Percentiles rank a stretch among this genome's conserved stretches.
phyloP scores from a whole-genome alignment of 306 rosid species.

The Abrus pulchellus region DNA sequence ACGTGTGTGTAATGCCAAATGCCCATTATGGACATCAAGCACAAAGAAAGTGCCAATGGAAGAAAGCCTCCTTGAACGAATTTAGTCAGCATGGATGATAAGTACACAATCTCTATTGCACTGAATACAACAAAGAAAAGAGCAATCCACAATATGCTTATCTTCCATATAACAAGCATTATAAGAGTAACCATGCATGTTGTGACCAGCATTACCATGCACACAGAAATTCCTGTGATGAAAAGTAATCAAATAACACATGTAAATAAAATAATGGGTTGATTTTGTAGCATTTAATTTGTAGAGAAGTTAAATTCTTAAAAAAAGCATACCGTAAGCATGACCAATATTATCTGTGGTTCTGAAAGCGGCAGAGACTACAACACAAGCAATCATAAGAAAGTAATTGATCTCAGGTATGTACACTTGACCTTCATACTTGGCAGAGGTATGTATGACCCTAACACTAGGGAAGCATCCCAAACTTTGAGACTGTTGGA shows the following conservation, averaged over 20 bases:
- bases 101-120: background rate
- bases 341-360: no score
- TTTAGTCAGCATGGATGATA: background rate
- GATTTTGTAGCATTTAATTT: no score
- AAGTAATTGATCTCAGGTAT: conserved; percentile 63
- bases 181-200: background rate
- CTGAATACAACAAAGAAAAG: background rate
- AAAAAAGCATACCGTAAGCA: no score
- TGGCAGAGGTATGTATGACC: conserved; percentile 70
- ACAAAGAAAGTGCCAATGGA: background rate
- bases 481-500: conserved; percentile 64
- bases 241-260: no score
- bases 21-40: background rate
- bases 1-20: background rate
- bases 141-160: background rate
- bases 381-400: background rate
- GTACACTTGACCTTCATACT: conserved; percentile 76
- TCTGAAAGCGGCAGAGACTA: no score
- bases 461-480: conserved; percentile 81
- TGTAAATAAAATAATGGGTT: no score
- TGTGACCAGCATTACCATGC: background rate
- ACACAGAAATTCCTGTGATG: background rate
- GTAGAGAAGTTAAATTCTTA: no score
- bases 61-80: background rate
- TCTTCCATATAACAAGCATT: background rate